These are phyloP conservation scores for Pseudisothecium myosuroides DNA, from an alignment of 225 moss, liverwort and hornwort species.

Conservation along the genomic window DNA sequence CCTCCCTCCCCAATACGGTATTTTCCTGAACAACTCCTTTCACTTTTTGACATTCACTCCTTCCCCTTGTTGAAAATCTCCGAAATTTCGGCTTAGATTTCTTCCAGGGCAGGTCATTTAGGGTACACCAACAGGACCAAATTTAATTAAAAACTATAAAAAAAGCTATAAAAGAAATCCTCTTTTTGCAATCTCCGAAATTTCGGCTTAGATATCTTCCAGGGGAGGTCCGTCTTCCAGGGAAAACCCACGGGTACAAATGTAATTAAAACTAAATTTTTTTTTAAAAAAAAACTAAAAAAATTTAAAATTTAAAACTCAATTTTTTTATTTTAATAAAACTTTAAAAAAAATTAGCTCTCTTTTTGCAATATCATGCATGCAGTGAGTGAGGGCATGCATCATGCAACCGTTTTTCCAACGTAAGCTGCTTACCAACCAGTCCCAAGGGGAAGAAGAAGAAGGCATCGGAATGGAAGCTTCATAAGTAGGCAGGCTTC, in stretches of 20 bases:
- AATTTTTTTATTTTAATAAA: too few relatives aligned
- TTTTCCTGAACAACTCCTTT: neutral
- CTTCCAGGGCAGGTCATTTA: neutral
- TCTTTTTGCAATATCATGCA: neutral
- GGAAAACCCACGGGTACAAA: too few relatives aligned
- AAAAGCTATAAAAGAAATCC: too few relatives aligned
- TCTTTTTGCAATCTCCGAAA: too few relatives aligned
- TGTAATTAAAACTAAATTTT: too few relatives aligned
- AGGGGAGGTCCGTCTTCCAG: too few relatives aligned
- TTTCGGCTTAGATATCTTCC: too few relatives aligned
- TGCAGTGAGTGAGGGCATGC: neutral
- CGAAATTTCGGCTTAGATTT: neutral
- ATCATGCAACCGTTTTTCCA: too few relatives aligned
- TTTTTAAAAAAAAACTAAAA: too few relatives aligned
- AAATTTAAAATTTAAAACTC: too few relatives aligned
- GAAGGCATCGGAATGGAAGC: neutral
- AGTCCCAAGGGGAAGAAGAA: neutral
- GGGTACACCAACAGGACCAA: neutral
- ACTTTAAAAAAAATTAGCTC: too few relatives aligned
- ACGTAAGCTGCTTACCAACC: neutral
- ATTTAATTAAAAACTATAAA: neutral
- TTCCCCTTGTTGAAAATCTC: neutral
- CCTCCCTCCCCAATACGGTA: neutral
- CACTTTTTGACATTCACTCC: neutral
- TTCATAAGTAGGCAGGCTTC: neutral